phyloP scores from a whole-genome alignment of 176 grass and related monocot genomes.

The barley (Hordeum vulgare) region DNA sequence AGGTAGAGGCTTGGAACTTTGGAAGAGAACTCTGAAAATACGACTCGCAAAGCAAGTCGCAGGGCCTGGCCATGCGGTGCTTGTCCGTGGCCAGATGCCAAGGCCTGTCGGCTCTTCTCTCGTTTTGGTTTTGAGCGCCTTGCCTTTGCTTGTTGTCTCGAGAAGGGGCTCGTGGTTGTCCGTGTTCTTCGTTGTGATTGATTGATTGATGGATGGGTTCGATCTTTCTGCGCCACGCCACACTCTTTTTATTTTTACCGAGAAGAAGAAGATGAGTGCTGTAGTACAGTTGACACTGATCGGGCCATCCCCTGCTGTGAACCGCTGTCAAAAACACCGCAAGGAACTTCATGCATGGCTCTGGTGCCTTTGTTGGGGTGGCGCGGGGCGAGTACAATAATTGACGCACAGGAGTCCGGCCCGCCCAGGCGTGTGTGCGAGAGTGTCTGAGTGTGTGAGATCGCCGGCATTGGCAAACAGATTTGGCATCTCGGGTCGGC shows the following conservation, averaged over 20 bases:
- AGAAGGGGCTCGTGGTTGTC: conserved; percentile 19
- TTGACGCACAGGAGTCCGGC: background rate
- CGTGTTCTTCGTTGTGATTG: background rate
- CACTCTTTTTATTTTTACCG: too few relatives aligned
- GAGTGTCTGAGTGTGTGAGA: background rate
- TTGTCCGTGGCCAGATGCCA: conserved; percentile 10
- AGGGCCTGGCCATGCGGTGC: background rate
- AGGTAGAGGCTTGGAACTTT: background rate
- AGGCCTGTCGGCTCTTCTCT: background rate
- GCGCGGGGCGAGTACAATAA: background rate
- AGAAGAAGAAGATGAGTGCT: too few relatives aligned
- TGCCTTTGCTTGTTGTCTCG: conserved; percentile 6
- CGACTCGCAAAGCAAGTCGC: background rate
- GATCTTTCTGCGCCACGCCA: background rate
- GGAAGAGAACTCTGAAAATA: too few relatives aligned
- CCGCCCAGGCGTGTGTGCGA: background rate
- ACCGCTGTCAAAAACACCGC: too few relatives aligned
- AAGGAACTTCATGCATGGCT: too few relatives aligned
- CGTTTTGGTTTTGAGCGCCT: conserved; percentile 14
- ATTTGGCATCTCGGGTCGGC: background rate
- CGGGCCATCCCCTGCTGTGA: too few relatives aligned
- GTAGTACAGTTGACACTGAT: too few relatives aligned
- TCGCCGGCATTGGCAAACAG: background rate
- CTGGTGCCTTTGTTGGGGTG: background rate
- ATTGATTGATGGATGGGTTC: background rate